phyloP scores from a whole-genome alignment of 2,329 filamentous ascomycete species.

The Penicillium italicum region DNA sequence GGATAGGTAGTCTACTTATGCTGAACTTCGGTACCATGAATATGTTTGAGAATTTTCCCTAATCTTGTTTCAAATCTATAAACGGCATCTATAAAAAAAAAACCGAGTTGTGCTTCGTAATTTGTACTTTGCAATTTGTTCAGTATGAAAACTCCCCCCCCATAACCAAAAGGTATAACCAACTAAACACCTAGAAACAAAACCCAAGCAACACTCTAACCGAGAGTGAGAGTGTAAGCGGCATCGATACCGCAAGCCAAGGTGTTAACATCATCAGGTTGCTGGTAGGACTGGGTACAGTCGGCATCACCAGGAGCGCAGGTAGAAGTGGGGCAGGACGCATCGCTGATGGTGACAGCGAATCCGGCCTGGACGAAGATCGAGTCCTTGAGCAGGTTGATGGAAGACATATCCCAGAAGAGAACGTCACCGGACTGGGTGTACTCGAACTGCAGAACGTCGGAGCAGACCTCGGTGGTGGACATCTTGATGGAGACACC shows the following conservation, averaged over 20 bases:
- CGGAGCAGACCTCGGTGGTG: conserved; percentile 15
- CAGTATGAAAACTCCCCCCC: conserved; percentile 4
- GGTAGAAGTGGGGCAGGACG: conserved; percentile 20
- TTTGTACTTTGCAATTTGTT: conserved; percentile 5
- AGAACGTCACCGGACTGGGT: conserved; percentile 23
- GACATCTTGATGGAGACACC: conserved; percentile 35
- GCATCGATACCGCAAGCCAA: conserved; percentile 21
- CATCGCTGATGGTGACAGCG: conserved; percentile 23
- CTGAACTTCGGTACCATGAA: background rate
- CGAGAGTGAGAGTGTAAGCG: conserved; percentile 39
- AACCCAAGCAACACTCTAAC: conserved; percentile 11
- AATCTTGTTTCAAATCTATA: background rate
- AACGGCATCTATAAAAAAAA: background rate
- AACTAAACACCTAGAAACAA: conserved; percentile 6
- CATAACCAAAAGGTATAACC: conserved; percentile 6
- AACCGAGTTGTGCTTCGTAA: background rate
- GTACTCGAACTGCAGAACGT: conserved; percentile 35
- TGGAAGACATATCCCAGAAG: conserved; percentile 34
- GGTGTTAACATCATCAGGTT: conserved; percentile 29
- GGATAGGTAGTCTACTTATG: no score
- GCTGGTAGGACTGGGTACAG: conserved; percentile 30
- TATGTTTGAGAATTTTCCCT: background rate
- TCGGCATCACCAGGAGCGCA: conserved; percentile 25
- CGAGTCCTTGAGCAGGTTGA: conserved; percentile 25
- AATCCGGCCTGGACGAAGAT: conserved; percentile 25